Percentiles rank a stretch among this genome's conserved stretches.
These are phyloP conservation scores for Ogataea salicorniae DNA, from an alignment of 805 yeast genomes.

Conservation along the genomic window DNA sequence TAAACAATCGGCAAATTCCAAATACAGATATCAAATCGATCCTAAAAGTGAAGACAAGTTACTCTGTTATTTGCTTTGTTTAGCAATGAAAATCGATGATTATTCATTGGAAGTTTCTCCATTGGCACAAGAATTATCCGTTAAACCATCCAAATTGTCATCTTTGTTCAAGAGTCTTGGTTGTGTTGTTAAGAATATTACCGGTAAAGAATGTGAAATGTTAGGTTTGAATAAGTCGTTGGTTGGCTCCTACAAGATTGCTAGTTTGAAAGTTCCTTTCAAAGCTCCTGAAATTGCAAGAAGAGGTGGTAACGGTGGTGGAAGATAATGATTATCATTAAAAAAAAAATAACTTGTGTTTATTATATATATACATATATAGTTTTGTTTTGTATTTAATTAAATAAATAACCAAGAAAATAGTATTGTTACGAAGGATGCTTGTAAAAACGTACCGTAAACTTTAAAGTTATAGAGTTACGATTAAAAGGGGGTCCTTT, in stretches of 20 bases:
- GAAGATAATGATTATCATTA: slow-evolving; percentile 2
- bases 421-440: too few relatives aligned
- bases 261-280: slow-evolving; percentile 82
- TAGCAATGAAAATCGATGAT: slow-evolving; percentile 69
- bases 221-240: slow-evolving; percentile 56
- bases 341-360: background rate
- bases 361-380: background rate
- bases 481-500: too few relatives aligned
- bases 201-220: slow-evolving; percentile 71
- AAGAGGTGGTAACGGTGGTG: slow-evolving; percentile 39
- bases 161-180: slow-evolving; percentile 77
- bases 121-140: slow-evolving; percentile 74
- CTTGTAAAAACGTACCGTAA: too few relatives aligned
- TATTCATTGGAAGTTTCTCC: slow-evolving; percentile 74
- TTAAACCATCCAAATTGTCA: slow-evolving; percentile 69
- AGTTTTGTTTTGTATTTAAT: background rate
- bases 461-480: too few relatives aligned
- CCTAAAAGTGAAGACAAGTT: slow-evolving; percentile 86
- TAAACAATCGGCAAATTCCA: slow-evolving; percentile 55
- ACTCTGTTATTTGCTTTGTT: slow-evolving; percentile 69
- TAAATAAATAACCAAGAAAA: too few relatives aligned
- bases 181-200: slow-evolving; percentile 66
- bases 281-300: slow-evolving; percentile 78
- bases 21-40: slow-evolving; percentile 66
- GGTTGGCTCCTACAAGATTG: slow-evolving; percentile 63